Conservation (phyloP, 2,329 filamentous ascomycete genomes). For the Ophiostoma pallidulum region DNA sequence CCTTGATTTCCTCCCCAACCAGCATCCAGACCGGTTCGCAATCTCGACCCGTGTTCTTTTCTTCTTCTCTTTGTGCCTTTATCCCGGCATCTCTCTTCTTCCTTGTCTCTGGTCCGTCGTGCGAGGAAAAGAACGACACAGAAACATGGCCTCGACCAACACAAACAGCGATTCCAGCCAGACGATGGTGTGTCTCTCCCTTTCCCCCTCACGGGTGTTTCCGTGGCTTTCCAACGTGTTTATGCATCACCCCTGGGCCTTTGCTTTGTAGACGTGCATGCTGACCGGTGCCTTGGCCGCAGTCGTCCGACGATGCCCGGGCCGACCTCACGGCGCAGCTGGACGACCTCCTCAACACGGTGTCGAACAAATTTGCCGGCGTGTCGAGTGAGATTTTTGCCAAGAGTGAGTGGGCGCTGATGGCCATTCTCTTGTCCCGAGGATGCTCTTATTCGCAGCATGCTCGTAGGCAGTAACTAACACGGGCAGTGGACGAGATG, state of each 20-base stretch:
- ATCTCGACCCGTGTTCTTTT: too few species aligned
- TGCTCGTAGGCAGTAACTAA: not conserved
- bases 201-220: not conserved
- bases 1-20: not conserved
- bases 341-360: constrained; percentile 74
- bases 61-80: too few species aligned
- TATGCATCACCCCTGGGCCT: not conserved
- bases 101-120: too few species aligned
- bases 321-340: constrained; percentile 68
- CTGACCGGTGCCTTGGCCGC: too few species aligned
- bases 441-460: too few species aligned
- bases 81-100: too few species aligned
- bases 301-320: constrained; percentile 38
- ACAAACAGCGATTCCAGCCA: constrained; percentile 30
- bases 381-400: constrained; percentile 81
- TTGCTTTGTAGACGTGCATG: not conserved
- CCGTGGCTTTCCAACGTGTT: too few species aligned
- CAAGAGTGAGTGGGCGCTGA: constrained; percentile 58
- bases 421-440: not conserved
- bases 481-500: constrained; percentile 79
- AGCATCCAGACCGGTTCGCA: too few species aligned
- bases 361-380: constrained; percentile 76
- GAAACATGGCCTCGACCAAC: constrained; percentile 30
- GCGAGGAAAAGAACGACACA: not conserved
- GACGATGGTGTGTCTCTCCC: constrained; percentile 25